These are phyloP conservation scores for Orbilia javanica DNA, from an alignment of 2,329 filamentous ascomycete genomes.

Conservation along the genomic window DNA sequence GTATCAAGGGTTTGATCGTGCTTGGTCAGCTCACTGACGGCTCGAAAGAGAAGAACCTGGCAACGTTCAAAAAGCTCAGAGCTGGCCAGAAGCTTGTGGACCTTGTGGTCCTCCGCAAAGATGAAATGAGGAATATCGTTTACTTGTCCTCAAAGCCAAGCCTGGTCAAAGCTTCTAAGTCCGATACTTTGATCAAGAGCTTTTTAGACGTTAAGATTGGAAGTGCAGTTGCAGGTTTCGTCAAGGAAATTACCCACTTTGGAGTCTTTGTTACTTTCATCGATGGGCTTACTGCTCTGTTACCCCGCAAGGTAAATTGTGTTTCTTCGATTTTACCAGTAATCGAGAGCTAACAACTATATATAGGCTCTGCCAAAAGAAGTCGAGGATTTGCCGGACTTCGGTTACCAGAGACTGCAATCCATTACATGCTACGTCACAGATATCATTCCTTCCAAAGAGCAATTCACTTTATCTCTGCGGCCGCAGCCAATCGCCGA, in stretches of 20 bases:
- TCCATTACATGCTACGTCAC: conserved; percentile 79
- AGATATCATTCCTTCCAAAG: conserved; percentile 77
- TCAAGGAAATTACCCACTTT: conserved; percentile 84
- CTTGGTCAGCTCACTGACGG: conserved; percentile 87
- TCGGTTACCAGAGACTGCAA: conserved; percentile 82
- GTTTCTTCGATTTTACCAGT: not conserved
- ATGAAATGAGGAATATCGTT: conserved; percentile 80
- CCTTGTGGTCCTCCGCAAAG: conserved; percentile 87
- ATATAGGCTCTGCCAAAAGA: conserved; percentile 82
- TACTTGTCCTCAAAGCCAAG: conserved; percentile 85
- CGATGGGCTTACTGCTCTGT: conserved; percentile 79
- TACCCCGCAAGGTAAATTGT: conserved; percentile 69
- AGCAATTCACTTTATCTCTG: conserved; percentile 77
- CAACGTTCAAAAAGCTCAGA: conserved; percentile 81
- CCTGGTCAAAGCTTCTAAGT: conserved; percentile 79
- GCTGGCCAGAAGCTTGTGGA: conserved; percentile 86
- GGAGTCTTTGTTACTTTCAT: conserved; percentile 91
- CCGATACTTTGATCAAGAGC: conserved; percentile 77
- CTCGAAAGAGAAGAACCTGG: conserved; percentile 80
- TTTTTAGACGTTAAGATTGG: conserved; percentile 80
- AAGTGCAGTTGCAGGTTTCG: conserved; percentile 79
- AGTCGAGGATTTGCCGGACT: conserved; percentile 76
- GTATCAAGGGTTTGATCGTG: conserved; percentile 81
- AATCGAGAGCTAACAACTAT: conserved; percentile 66
- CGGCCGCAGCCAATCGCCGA: conserved; percentile 68